A percentile compares a stretch with the other conserved stretches of the same genome.
These are phyloP conservation scores for Pseudonectria foliicola DNA, from an alignment of 2,329 filamentous ascomycete species.

Conservation along the genomic window DNA sequence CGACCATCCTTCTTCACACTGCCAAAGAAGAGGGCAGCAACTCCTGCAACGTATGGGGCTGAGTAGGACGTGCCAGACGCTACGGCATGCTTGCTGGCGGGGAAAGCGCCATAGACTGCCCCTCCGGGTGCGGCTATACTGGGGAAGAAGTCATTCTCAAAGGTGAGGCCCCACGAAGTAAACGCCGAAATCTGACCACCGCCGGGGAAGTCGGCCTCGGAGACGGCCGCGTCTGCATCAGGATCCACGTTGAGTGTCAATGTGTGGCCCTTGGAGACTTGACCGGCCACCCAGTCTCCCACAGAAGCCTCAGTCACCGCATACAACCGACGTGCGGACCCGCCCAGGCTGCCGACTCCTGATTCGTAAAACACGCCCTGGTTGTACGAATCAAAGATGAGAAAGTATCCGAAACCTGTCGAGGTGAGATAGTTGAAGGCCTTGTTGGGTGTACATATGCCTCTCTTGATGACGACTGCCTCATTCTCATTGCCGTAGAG, in stretches of 20 bases:
- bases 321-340: constrained; percentile 5
- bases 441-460: constrained; percentile 1
- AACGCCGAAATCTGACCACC: constrained; percentile 12
- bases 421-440: constrained; percentile 1
- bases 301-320: constrained; percentile 8
- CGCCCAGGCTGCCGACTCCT: not conserved
- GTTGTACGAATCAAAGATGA: constrained; percentile 13
- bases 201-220: constrained; percentile 3
- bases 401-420: constrained; percentile 7
- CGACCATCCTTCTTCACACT: constrained; percentile 8
- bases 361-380: constrained; percentile 13
- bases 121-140: constrained; percentile 13
- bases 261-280: constrained; percentile 4
- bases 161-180: constrained; percentile 15
- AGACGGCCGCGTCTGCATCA: constrained; percentile 5
- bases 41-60: constrained; percentile 13
- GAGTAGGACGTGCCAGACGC: constrained; percentile 15
- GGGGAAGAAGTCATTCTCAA: constrained; percentile 15
- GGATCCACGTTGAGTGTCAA: constrained; percentile 7
- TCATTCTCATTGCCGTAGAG: constrained; percentile 1
- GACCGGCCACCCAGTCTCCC: constrained; percentile 7
- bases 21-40: constrained; percentile 15
- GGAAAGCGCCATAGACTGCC: constrained; percentile 12
- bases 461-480: constrained; percentile 9
- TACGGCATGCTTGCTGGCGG: constrained; percentile 8